Evolutionary conservation across 2,329 filamentous ascomycete genomes (phyloP).

Genomic region (Aplosporella prunicola): DNA sequence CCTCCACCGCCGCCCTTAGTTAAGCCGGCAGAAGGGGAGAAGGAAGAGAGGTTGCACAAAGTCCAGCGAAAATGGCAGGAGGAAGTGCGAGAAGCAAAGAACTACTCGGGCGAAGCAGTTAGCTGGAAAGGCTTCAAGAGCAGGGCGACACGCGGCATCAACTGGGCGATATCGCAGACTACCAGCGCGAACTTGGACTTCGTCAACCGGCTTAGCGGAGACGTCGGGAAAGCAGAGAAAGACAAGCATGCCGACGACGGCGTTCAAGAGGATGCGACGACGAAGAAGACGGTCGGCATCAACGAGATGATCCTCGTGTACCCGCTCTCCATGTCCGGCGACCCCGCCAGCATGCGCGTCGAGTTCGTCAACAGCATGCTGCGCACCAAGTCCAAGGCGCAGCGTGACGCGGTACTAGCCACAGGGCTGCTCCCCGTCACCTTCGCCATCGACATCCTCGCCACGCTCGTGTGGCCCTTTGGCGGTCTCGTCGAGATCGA

Average conservation of each 20-base stretch:
- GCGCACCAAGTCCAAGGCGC: slow-evolving; percentile 33
- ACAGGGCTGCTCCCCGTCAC: slow-evolving; percentile 30
- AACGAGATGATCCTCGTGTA: slow-evolving; percentile 35
- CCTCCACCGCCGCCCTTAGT: slow-evolving; percentile 34
- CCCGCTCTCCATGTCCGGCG: slow-evolving; percentile 22
- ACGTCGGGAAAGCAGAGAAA: neutral
- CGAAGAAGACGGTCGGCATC: slow-evolving; percentile 28
- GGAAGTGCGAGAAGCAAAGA: slow-evolving; percentile 35
- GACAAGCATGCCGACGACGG: slow-evolving; percentile 2
- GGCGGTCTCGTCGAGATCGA: slow-evolving; percentile 29
- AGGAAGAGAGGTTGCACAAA: slow-evolving; percentile 34
- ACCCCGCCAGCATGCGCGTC: slow-evolving; percentile 25
- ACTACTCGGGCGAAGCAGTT: slow-evolving; percentile 29
- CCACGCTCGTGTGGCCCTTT: slow-evolving; percentile 28
- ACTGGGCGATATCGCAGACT: slow-evolving; percentile 33
- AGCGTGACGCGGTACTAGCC: slow-evolving; percentile 34
- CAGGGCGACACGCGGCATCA: slow-evolving; percentile 31
- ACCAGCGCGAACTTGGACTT: slow-evolving; percentile 36
- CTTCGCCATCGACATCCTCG: slow-evolving; percentile 27
- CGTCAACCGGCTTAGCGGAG: slow-evolving; percentile 29
- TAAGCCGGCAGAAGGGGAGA: slow-evolving; percentile 32
- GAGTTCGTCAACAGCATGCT: slow-evolving; percentile 36
- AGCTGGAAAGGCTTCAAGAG: slow-evolving; percentile 37
- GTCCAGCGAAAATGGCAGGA: slow-evolving; percentile 38
- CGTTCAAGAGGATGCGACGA: slow-evolving; percentile 11